Percentiles rank a stretch among this genome's conserved stretches.
Conservation (phyloP, 345 rosid genomes). For the Punica granatum region DNA sequence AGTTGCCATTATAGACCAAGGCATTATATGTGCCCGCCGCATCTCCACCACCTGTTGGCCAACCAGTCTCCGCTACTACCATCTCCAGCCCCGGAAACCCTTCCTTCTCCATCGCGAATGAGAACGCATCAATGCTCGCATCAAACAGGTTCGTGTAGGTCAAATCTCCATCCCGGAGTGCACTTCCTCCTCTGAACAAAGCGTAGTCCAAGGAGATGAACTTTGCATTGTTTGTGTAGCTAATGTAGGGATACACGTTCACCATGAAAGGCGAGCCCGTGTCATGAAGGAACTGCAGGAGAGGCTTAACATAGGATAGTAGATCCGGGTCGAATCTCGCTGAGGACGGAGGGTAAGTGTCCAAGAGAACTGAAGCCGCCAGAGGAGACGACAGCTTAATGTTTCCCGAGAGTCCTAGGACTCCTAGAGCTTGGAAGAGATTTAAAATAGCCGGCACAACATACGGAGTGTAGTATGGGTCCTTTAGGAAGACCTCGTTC, state of each 20-base stretch:
- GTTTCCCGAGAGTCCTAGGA: slow-evolving; percentile 11
- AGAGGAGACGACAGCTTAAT: slow-evolving; percentile 29
- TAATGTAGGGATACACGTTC: slow-evolving; percentile 23
- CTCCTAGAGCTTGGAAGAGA: slow-evolving; percentile 22
- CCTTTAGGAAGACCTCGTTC: slow-evolving; percentile 28
- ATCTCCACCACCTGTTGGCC: slow-evolving; percentile 29
- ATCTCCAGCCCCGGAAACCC: slow-evolving; percentile 18
- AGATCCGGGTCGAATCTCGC: slow-evolving; percentile 24
- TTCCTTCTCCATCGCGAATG: slow-evolving; percentile 18
- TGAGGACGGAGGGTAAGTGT: slow-evolving; percentile 31
- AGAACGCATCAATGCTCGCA: slow-evolving; percentile 24
- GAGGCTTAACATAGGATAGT: slow-evolving; percentile 11
- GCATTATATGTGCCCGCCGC: slow-evolving; percentile 17
- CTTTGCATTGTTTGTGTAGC: slow-evolving; percentile 11
- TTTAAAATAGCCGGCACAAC: slow-evolving; percentile 25
- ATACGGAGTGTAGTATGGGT: slow-evolving; percentile 21
- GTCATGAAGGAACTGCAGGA: slow-evolving; percentile 19
- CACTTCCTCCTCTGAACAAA: slow-evolving; percentile 13
- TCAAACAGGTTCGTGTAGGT: slow-evolving; percentile 19
- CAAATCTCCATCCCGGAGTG: slow-evolving; percentile 10
- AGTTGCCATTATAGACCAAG: slow-evolving; percentile 21
- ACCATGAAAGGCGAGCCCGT: slow-evolving; percentile 25
- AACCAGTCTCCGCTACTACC: slow-evolving; percentile 31
- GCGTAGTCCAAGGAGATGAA: slow-evolving; percentile 14
- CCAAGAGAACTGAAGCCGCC: slow-evolving; percentile 26